These are phyloP conservation scores for Leccinum obscurum DNA, from an alignment of 768 basidiomycete genomes.

Conservation along the genomic window DNA sequence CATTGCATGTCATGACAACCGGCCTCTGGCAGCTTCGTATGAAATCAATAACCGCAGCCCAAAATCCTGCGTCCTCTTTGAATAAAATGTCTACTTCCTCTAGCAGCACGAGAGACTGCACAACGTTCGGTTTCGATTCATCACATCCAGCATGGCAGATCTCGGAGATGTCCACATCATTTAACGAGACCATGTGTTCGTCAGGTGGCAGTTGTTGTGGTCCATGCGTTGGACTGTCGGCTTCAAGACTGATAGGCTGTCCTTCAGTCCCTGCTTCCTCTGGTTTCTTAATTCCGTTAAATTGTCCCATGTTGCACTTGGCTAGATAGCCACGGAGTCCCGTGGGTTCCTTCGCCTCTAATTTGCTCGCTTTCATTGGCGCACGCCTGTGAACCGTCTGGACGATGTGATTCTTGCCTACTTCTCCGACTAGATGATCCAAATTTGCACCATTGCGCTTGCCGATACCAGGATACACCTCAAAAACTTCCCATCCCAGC, in stretches of 20 bases:
- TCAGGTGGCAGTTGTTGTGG: slow-evolving; percentile 3
- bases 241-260: slow-evolving; percentile 26
- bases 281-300: neutral
- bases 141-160: slow-evolving; percentile 8
- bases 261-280: slow-evolving; percentile 18
- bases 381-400: slow-evolving; percentile 31
- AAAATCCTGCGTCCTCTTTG: slow-evolving; percentile 83
- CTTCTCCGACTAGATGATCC: slow-evolving; percentile 82
- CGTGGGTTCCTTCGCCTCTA: slow-evolving; percentile 8
- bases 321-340: slow-evolving; percentile 22
- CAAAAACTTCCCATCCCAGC: slow-evolving; percentile 94
- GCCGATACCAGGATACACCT: slow-evolving; percentile 96
- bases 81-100: slow-evolving; percentile 97
- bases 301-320: slow-evolving; percentile 7
- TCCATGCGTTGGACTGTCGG: slow-evolving; percentile 8
- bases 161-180: slow-evolving; percentile 1
- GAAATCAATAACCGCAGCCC: slow-evolving; percentile 77
- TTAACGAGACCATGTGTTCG: slow-evolving; percentile 2
- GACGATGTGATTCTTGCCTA: slow-evolving; percentile 90
- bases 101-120: slow-evolving; percentile 86
- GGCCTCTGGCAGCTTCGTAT: slow-evolving; percentile 85
- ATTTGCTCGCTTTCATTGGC: slow-evolving; percentile 4
- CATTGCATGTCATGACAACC: slow-evolving; percentile 94
- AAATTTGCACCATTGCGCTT: slow-evolving; percentile 79
- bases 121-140: slow-evolving; percentile 37